Evolutionary conservation across 768 basidiomycete species (phyloP).

Genomic region (Lactarius indigo): DNA sequence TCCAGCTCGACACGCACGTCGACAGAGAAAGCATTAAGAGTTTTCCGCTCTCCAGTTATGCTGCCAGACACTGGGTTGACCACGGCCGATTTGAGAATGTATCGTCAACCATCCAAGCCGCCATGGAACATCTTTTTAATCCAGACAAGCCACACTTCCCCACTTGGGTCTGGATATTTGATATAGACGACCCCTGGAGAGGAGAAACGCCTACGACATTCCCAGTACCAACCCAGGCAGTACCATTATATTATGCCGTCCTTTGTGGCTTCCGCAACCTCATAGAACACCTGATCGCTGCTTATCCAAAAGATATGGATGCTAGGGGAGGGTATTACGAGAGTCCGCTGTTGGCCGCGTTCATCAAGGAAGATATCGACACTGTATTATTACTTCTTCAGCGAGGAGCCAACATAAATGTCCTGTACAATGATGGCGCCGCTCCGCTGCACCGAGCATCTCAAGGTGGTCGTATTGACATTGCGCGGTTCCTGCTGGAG

Average conservation of each 20-base stretch:
- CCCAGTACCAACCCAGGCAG: background rate
- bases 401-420: background rate
- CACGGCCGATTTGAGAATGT: constrained; percentile 1
- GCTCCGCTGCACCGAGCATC: background rate
- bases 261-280: background rate
- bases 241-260: constrained; percentile 1
- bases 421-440: background rate
- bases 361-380: background rate
- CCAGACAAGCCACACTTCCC: background rate
- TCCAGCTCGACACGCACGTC: background rate
- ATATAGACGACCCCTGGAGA: background rate
- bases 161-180: constrained; percentile 2
- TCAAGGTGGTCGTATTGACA: background rate
- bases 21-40: background rate
- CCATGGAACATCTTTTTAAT: constrained; percentile 3
- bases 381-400: background rate
- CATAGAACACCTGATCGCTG: background rate
- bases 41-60: constrained; percentile 1
- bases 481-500: background rate
- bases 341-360: background rate
- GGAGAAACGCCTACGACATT: background rate
- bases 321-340: background rate
- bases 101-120: background rate
- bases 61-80: background rate
- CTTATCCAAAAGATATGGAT: background rate